Evolutionary conservation across 208 protist species (phyloP).

Genomic region (Acanthamoeba lenticulata): DNA sequence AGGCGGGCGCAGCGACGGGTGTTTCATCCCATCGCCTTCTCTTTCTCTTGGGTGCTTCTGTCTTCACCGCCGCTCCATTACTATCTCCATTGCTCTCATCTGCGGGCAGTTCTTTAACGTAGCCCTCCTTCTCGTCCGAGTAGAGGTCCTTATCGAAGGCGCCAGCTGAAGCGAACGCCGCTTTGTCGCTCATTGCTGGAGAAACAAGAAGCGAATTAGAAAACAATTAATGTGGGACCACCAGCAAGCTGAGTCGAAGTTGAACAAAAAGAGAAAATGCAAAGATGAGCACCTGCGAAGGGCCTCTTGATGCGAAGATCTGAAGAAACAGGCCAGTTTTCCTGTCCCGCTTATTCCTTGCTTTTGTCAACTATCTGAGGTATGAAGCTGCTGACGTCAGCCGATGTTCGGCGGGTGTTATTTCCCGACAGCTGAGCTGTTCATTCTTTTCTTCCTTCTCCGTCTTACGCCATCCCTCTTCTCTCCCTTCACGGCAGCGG

Average conservation of each 20-base stretch:
- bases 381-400: not conserved
- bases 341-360: not conserved
- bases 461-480: not conserved
- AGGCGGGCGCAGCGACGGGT: not conserved
- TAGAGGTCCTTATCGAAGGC: constrained; percentile 57
- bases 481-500: not conserved
- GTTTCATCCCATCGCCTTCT: constrained; percentile 68
- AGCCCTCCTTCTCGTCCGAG: not conserved
- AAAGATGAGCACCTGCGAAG: not conserved
- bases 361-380: not conserved
- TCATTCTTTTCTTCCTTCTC: constrained; percentile 4
- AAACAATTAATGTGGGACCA: not conserved
- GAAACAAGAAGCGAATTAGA: not conserved
- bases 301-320: not conserved
- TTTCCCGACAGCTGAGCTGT: not conserved
- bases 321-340: not conserved
- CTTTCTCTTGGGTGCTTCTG: constrained; percentile 7
- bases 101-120: constrained; percentile 10
- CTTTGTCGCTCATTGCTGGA: constrained; percentile 19
- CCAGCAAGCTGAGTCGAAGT: no score
- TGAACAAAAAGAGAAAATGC: not conserved
- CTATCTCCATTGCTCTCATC: not conserved
- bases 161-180: not conserved
- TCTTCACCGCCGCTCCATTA: not conserved
- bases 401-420: not conserved